Evolutionary conservation across 2,329 filamentous ascomycete genomes (phyloP).

Genomic region (Talaromyces sp.): DNA sequence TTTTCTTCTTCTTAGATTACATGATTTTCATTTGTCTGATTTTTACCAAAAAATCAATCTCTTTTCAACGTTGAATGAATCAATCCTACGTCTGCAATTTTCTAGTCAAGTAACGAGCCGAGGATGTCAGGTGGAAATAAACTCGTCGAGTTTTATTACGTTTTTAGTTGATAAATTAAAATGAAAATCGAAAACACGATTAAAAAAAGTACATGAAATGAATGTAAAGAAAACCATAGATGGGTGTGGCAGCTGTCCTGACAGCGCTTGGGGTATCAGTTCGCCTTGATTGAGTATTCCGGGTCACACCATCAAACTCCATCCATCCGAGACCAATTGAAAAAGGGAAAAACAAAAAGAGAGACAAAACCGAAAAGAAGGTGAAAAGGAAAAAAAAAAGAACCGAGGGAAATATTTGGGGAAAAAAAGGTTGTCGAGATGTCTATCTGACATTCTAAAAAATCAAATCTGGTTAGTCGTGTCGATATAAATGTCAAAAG

Average conservation of each 20-base stretch:
- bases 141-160: background rate
- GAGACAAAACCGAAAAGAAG: background rate
- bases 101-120: too few species aligned
- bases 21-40: conserved; percentile 21
- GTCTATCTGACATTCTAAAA: background rate
- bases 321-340: background rate
- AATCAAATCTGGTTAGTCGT: background rate
- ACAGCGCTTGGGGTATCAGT: background rate
- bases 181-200: background rate
- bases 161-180: background rate
- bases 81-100: background rate
- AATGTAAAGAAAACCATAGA: background rate
- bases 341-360: background rate
- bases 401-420: background rate
- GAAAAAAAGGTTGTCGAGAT: background rate
- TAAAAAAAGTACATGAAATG: background rate
- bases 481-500: background rate
- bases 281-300: background rate
- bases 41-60: conserved; percentile 20
- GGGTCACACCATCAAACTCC: background rate
- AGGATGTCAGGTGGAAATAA: background rate
- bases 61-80: conserved; percentile 4
- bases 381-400: background rate
- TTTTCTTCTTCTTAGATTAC: background rate
- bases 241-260: background rate